phyloP scores from a whole-genome alignment of 2,329 filamentous ascomycete species.

The Aspergillus costaricaensis region DNA sequence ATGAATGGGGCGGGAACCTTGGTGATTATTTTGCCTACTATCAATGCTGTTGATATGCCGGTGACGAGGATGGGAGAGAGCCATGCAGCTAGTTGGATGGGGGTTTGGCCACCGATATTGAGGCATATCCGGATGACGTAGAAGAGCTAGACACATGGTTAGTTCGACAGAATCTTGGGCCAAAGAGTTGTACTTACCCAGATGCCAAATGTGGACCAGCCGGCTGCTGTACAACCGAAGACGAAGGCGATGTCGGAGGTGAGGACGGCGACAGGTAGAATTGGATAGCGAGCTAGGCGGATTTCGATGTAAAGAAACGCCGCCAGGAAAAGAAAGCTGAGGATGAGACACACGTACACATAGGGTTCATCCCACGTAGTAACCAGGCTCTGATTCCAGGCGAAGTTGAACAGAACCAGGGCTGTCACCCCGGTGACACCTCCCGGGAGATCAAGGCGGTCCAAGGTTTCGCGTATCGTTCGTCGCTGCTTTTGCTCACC shows the following conservation, averaged over 20 bases:
- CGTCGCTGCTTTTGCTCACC: not conserved
- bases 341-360: constrained; percentile 57
- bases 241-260: constrained; percentile 57
- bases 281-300: constrained; percentile 49
- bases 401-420: constrained; percentile 65
- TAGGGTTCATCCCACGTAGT: constrained; percentile 60
- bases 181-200: constrained; percentile 36
- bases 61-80: constrained; percentile 13
- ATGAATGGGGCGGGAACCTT: constrained; percentile 15
- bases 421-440: constrained; percentile 53
- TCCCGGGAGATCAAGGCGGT: constrained; percentile 41
- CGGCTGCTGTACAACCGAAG: constrained; percentile 55
- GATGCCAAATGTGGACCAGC: constrained; percentile 59
- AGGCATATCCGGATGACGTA: constrained; percentile 4
- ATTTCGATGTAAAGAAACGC: constrained; percentile 57
- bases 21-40: constrained; percentile 17
- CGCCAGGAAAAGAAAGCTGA: constrained; percentile 56
- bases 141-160: constrained; percentile 11
- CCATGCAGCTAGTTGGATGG: constrained; percentile 12
- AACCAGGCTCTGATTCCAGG: constrained; percentile 65
- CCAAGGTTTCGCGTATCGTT: too few relatives aligned
- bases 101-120: constrained; percentile 1
- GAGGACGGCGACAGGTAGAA: constrained; percentile 58
- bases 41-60: constrained; percentile 15
- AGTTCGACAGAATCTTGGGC: constrained; percentile 46